Evolutionary conservation across 2,329 filamentous ascomycete species (phyloP).

Genomic region (Tolypocladium guangdongense): DNA sequence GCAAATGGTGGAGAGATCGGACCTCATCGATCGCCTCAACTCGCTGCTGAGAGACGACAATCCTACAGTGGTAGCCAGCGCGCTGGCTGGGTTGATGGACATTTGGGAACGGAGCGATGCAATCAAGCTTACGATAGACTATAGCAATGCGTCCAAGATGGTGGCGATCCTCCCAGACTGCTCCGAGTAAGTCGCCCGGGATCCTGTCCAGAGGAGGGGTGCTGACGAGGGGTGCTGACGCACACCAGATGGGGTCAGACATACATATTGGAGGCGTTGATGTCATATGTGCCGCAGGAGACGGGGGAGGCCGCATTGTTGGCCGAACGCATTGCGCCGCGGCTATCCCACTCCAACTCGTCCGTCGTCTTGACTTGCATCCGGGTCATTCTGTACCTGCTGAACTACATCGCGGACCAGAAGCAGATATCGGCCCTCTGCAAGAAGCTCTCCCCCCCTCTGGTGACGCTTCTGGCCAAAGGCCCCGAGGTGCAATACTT

Average conservation of each 20-base stretch:
- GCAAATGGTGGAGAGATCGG: slow-evolving; percentile 77
- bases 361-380: slow-evolving; percentile 94
- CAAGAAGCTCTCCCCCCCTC: slow-evolving; percentile 84
- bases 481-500: slow-evolving; percentile 98
- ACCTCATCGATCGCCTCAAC: slow-evolving; percentile 87
- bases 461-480: slow-evolving; percentile 91
- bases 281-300: slow-evolving; percentile 95
- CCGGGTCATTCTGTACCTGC: slow-evolving; percentile 88
- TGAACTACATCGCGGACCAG: slow-evolving; percentile 95
- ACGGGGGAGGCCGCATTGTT: slow-evolving; percentile 77
- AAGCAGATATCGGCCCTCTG: slow-evolving; percentile 80
- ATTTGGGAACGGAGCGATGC: slow-evolving; percentile 97
- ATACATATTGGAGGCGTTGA: slow-evolving; percentile 93
- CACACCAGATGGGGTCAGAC: slow-evolving; percentile 83
- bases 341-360: slow-evolving; percentile 92
- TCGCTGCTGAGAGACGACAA: slow-evolving; percentile 88
- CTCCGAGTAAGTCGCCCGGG: slow-evolving; percentile 62
- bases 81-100: slow-evolving; percentile 83
- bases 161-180: slow-evolving; percentile 93
- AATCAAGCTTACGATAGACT: slow-evolving; percentile 97
- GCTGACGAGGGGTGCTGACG: not conserved
- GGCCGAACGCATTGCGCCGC: slow-evolving; percentile 89
- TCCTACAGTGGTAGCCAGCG: slow-evolving; percentile 91
- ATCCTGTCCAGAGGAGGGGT: not conserved
- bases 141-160: slow-evolving; percentile 94